These are phyloP conservation scores for Thelonectria rubi DNA, from an alignment of 2,329 filamentous ascomycete genomes.

Conservation along the genomic window DNA sequence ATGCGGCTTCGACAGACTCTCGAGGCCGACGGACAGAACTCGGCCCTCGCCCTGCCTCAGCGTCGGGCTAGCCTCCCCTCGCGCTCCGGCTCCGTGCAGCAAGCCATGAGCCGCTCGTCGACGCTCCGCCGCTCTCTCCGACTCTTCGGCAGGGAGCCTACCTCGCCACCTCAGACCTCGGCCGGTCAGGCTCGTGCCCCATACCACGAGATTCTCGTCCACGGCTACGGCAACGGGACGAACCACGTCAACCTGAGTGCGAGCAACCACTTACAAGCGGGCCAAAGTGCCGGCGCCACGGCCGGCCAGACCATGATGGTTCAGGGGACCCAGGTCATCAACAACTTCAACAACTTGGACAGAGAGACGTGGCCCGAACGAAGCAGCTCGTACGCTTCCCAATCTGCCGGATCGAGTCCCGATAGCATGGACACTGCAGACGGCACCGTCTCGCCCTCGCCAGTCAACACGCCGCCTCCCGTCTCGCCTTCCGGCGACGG, in stretches of 20 bases:
- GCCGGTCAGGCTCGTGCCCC: slow-evolving; percentile 32
- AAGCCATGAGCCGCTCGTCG: slow-evolving; percentile 44
- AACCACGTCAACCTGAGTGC: slow-evolving; percentile 48
- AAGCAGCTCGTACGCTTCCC: slow-evolving; percentile 44
- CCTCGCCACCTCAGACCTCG: slow-evolving; percentile 28
- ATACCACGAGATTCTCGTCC: slow-evolving; percentile 62
- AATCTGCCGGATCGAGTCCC: slow-evolving; percentile 32
- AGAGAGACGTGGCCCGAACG: slow-evolving; percentile 31
- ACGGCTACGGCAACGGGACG: slow-evolving; percentile 64
- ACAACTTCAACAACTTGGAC: slow-evolving; percentile 17
- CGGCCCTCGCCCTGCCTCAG: slow-evolving; percentile 29
- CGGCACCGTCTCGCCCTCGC: slow-evolving; percentile 38
- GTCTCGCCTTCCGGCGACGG: slow-evolving; percentile 32
- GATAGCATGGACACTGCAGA: slow-evolving; percentile 42
- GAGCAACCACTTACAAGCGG: too few species aligned
- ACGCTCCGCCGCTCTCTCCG: slow-evolving; percentile 49
- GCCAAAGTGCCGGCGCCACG: too few species aligned
- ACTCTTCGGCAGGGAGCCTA: slow-evolving; percentile 41
- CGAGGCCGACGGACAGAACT: slow-evolving; percentile 12
- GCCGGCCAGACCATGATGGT: too few species aligned
- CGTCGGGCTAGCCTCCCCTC: slow-evolving; percentile 32
- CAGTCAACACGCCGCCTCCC: slow-evolving; percentile 33
- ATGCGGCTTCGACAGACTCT: neutral
- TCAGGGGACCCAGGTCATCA: too few species aligned
- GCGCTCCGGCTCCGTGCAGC: slow-evolving; percentile 45